phyloP scores from a whole-genome alignment of 2,329 filamentous ascomycete species.

The Colletotrichum tabaci region DNA sequence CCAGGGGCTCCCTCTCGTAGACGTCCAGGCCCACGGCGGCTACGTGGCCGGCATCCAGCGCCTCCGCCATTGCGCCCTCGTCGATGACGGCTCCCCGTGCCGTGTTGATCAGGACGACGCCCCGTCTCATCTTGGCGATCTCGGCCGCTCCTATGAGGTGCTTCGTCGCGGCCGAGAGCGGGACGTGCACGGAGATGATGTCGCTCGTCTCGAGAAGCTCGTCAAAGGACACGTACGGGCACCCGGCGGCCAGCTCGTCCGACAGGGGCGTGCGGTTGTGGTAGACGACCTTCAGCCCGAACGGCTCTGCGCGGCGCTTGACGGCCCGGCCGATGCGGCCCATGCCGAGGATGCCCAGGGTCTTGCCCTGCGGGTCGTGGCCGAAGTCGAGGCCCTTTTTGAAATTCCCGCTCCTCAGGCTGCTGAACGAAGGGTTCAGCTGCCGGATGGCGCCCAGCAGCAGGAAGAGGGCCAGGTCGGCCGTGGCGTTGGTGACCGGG shows the following conservation, averaged over 20 bases:
- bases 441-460: constrained; percentile 50
- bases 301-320: constrained; percentile 59
- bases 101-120: constrained; percentile 70
- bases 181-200: constrained; percentile 68
- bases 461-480: constrained; percentile 51
- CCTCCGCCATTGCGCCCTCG: constrained; percentile 67
- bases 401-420: constrained; percentile 43
- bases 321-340: constrained; percentile 53
- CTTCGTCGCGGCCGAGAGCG: constrained; percentile 64
- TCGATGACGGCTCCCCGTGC: constrained; percentile 71
- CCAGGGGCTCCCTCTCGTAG: constrained; percentile 70
- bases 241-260: not conserved
- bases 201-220: constrained; percentile 67
- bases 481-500: constrained; percentile 59
- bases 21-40: constrained; percentile 70
- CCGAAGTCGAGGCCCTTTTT: constrained; percentile 54
- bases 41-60: constrained; percentile 68
- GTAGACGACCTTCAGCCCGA: constrained; percentile 68
- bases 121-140: constrained; percentile 69
- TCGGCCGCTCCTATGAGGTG: constrained; percentile 67
- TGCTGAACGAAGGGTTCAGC: constrained; percentile 48
- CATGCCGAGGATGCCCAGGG: constrained; percentile 56
- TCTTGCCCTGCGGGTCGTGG: constrained; percentile 50
- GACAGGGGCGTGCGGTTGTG: constrained; percentile 61
- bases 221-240: constrained; percentile 66